Conservation (phyloP, 805 yeast genomes). For the Metschnikowia sp. region DNA sequence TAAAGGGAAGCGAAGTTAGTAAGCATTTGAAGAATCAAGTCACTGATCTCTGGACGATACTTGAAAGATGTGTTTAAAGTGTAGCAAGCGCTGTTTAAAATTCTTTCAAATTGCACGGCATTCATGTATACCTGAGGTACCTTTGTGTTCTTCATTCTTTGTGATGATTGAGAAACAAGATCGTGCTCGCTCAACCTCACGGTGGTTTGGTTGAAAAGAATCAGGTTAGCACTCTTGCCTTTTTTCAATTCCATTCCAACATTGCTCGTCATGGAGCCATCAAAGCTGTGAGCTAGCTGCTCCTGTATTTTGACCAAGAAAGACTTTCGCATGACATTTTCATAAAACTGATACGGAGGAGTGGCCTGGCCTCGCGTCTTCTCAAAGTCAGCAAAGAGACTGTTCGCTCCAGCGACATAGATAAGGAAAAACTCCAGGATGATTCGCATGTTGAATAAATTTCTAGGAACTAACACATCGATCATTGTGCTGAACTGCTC, state of each 20-base stretch:
- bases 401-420: constrained; percentile 58
- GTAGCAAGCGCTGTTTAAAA: constrained; percentile 47
- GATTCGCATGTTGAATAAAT: constrained; percentile 75
- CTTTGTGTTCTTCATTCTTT: constrained; percentile 1
- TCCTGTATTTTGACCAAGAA: constrained; percentile 64
- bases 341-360: constrained; percentile 46
- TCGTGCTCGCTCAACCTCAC: constrained; percentile 6
- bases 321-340: constrained; percentile 57
- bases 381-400: constrained; percentile 21
- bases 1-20: constrained; percentile 33
- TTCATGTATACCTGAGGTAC: constrained; percentile 32
- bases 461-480: constrained; percentile 64
- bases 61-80: constrained; percentile 58
- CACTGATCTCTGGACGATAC: constrained; percentile 56
- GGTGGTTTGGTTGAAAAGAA: constrained; percentile 10
- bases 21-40: constrained; percentile 38
- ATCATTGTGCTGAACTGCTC: constrained; percentile 55
- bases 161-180: background rate
- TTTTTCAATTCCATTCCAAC: constrained; percentile 7
- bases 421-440: constrained; percentile 69
- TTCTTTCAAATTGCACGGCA: constrained; percentile 44
- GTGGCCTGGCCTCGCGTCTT: constrained; percentile 10
- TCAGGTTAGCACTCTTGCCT: background rate
- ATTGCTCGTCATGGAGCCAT: constrained; percentile 27
- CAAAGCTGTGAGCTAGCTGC: constrained; percentile 52